Conservation (phyloP, 2,329 filamentous ascomycete genomes). For the Coniella vitis region DNA sequence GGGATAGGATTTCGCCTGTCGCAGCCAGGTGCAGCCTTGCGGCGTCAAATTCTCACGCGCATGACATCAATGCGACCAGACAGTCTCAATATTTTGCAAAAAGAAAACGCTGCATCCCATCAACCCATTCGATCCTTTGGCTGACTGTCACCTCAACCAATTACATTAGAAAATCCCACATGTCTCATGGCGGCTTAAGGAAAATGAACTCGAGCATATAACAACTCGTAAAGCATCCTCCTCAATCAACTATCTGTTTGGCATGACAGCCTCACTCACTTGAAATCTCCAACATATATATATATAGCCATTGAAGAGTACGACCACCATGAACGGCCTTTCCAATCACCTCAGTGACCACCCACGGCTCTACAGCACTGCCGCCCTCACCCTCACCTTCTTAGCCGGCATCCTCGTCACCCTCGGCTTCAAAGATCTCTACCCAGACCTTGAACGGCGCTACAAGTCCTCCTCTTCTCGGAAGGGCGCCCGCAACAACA, state of each 20-base stretch:
- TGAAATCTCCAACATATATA: too few species aligned
- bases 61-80: background rate
- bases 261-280: too few species aligned
- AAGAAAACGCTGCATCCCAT: too few species aligned
- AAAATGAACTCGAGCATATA: background rate
- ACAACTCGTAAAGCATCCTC: too few species aligned
- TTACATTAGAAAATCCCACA: too few species aligned
- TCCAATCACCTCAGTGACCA: conserved; percentile 38
- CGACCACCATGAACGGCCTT: conserved; percentile 27
- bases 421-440: conserved; percentile 72
- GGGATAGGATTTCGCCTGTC: too few species aligned
- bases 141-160: too few species aligned
- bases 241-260: too few species aligned
- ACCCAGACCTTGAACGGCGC: conserved; percentile 63
- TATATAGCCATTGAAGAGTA: too few species aligned
- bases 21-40: background rate
- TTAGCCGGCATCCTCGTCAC: conserved; percentile 70
- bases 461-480: conserved; percentile 36
- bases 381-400: conserved; percentile 66
- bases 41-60: background rate
- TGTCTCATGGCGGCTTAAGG: background rate
- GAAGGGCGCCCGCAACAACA: conserved; percentile 25
- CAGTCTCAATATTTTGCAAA: background rate
- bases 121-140: background rate
- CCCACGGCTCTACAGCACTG: conserved; percentile 54